Base-by-base conservation (phyloP, 768 basidiomycete genomes). In the Boletus rex-veris region DNA sequence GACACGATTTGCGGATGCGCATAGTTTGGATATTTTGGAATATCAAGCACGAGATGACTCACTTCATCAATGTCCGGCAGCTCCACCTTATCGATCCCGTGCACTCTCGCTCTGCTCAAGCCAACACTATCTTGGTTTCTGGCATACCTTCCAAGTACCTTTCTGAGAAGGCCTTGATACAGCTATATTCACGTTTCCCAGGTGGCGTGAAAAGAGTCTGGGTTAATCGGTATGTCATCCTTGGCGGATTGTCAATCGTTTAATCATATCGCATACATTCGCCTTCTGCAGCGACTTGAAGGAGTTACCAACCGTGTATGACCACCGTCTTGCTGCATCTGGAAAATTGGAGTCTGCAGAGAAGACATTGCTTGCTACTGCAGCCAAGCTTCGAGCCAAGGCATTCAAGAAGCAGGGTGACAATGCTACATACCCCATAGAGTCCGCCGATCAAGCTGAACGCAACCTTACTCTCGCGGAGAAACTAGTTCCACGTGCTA, bases 181-280 rank as follows among this genome's bases (percentile, higher is more conserved):
- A 81, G 45, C 71, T 96, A 11, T 96, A 91, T 70, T 79, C 81
- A n/a, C 80, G 82, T 52, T 78, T 98, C 3, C 96, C 97, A 0
- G 95, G 95, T 10, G 95, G 95, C 15, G 88, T 95, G 8, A 86
- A 85, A 66, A 82, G 84, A 58, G 84, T 99, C 36, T 99, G 96
- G 94, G 78, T 98, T 37, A 96, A 94, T 69, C 80, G 90, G 85
- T 86, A 53, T 39, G 79, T 58, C 26, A 24, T 39, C 5, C 16
- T 30, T 15, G 1, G 4, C 24, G 18, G 26, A 0, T 15, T 8
- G 37, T 5, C 16, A 26, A 4, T 19, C n/a, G 5, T 15, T 15
- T 45, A 7, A 39, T 52, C 10, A 19, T 24, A 38, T 37, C 31
- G 9, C 3, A 53, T 36, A 26, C 15, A 30, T 50, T 2, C 1